Conservation (phyloP, 768 basidiomycete species). For the Phaffia australis region DNA sequence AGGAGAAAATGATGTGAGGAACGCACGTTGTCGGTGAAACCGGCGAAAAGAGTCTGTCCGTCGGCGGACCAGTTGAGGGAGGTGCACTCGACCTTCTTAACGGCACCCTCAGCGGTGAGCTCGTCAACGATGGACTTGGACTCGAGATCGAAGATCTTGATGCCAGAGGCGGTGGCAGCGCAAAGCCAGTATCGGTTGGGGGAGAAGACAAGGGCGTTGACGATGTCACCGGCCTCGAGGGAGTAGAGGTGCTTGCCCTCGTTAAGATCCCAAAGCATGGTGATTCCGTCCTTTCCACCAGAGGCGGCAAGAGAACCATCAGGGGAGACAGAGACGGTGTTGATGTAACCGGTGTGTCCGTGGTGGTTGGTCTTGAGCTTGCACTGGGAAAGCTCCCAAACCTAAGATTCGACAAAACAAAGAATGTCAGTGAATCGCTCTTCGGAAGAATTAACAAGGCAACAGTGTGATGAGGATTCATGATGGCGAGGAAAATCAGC, state of each 20-base stretch:
- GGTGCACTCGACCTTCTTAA: slow-evolving; percentile 68
- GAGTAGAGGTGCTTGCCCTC: slow-evolving; percentile 99
- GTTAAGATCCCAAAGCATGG: slow-evolving; percentile 99
- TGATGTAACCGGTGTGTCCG: slow-evolving; percentile 98
- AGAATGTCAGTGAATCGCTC: neutral
- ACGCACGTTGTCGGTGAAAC: slow-evolving; percentile 62
- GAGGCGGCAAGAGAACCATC: slow-evolving; percentile 98
- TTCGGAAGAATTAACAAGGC: neutral
- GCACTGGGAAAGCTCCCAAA: slow-evolving; percentile 99
- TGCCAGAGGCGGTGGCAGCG: slow-evolving; percentile 89
- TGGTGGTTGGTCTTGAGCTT: slow-evolving; percentile 99
- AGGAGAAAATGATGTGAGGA: neutral
- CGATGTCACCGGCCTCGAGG: slow-evolving; percentile 92
- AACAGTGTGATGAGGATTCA: neutral
- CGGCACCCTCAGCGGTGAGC: slow-evolving; percentile 87
- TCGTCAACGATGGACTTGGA: slow-evolving; percentile 99
- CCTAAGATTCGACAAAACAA: slow-evolving; percentile 45
- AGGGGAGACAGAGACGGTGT: slow-evolving; percentile 94
- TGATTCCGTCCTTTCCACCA: slow-evolving; percentile 98
- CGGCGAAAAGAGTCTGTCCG: slow-evolving; percentile 93
- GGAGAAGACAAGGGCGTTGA: slow-evolving; percentile 98
- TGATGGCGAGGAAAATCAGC: slow-evolving; percentile 49
- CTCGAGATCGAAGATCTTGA: slow-evolving; percentile 99
- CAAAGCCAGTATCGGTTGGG: slow-evolving; percentile 99
- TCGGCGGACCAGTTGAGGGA: slow-evolving; percentile 98